These are phyloP conservation scores for Rhodomyrtus psidioides DNA, from an alignment of 441 rosid species.

Conservation along the genomic window DNA sequence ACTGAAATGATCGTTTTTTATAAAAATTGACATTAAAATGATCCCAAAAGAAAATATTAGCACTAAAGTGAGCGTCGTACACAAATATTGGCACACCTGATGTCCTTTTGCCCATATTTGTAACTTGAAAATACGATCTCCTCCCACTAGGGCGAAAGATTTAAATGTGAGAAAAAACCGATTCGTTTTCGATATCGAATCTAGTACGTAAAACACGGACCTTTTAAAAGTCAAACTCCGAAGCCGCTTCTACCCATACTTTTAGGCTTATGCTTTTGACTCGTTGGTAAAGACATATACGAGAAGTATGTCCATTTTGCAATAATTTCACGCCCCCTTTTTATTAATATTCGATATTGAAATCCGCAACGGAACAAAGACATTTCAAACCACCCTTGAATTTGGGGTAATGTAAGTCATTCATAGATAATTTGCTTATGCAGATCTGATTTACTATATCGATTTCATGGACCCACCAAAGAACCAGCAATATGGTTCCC, in stretches of 20 bases:
- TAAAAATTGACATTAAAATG: too few relatives aligned
- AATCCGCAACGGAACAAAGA: background rate
- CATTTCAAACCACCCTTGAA: too few relatives aligned
- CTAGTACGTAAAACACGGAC: rapidly evolving
- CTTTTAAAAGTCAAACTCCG: background rate
- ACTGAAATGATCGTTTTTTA: too few relatives aligned
- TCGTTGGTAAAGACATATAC: background rate
- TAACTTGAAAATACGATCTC: background rate
- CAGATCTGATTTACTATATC: too few relatives aligned
- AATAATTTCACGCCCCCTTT: background rate
- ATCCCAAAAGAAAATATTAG: too few relatives aligned
- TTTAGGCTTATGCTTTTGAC: background rate
- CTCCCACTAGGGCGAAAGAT: background rate
- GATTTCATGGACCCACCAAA: too few relatives aligned
- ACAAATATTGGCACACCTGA: too few relatives aligned
- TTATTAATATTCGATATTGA: background rate
- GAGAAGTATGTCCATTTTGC: background rate
- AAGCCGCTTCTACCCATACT: background rate
- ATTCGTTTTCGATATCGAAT: background rate
- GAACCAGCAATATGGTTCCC: too few relatives aligned
- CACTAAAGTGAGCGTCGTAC: too few relatives aligned
- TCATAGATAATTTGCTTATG: too few relatives aligned
- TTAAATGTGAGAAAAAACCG: background rate
- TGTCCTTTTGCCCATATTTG: too few relatives aligned
- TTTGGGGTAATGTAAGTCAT: too few relatives aligned